Evolutionary conservation across 106 monocot species (phyloP).

Genomic region (Iris macrosiphon): DNA sequence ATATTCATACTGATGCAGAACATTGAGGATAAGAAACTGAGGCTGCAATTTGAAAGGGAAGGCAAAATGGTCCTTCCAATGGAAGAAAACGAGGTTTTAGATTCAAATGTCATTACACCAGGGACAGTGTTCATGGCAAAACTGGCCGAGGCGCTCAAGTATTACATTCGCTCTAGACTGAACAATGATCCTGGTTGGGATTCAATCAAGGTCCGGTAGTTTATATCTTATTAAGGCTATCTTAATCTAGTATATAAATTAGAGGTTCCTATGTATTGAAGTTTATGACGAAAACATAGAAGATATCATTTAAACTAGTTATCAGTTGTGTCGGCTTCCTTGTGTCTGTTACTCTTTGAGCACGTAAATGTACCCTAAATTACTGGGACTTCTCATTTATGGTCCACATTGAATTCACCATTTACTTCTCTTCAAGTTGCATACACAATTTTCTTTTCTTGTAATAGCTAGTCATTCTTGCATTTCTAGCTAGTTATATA

Average conservation of each 20-base stretch:
- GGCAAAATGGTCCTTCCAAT: conserved; percentile 7
- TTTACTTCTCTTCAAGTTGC: no score
- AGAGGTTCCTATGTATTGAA: background rate
- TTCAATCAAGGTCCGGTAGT: conserved; percentile 36
- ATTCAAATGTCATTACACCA: conserved; percentile 59
- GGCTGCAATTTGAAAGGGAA: conserved; percentile 10
- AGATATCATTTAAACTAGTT: no score
- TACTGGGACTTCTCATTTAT: no score
- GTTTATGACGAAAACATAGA: no score
- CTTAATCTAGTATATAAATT: background rate
- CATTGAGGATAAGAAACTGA: conserved; percentile 22
- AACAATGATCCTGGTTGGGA: conserved; percentile 53
- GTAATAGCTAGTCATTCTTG: no score
- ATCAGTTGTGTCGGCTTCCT: no score
- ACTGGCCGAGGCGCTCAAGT: conserved; percentile 34
- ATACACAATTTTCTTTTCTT: no score
- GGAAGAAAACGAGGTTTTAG: conserved; percentile 11
- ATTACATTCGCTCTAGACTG: conserved; percentile 36
- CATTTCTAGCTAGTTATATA: no score
- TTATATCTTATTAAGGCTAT: background rate
- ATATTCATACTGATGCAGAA: conserved; percentile 13
- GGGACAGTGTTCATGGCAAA: conserved; percentile 58
- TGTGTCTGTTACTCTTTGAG: no score
- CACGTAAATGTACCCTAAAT: no score
- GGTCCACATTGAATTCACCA: no score